Base-by-base conservation (phyloP, 2,329 filamentous ascomycete genomes). In the Orbilia blumenaviensis region DNA sequence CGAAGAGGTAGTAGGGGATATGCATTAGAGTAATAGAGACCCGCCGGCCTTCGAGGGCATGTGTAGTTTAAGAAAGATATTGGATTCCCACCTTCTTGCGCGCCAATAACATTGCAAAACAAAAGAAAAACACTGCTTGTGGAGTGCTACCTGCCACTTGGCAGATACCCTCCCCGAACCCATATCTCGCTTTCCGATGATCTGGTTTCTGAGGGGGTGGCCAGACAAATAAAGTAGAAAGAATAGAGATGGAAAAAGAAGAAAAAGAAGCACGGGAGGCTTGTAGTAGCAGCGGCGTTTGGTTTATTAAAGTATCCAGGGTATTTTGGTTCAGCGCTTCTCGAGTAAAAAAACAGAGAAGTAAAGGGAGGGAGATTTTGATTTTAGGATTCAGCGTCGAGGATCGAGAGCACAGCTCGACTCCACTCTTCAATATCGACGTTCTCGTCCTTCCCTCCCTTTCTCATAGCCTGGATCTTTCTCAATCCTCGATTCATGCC, bases 381-480 rank as follows among this genome's bases (percentile, higher is more conserved):
- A n/a, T n/a, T n/a, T 63, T 46, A 67, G 25, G 64, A 64, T 44
- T 76, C 64, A 12, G 58, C 64, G 66, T 76, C 72, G 21, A 76
- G 72, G 27, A 76, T 76, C 42, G 64, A 69, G n/a, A 76, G 72
- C 48, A 76, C 72, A 25, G 42, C 48, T 36, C 60, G 58, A 48
- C 72, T 76, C 72, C 72, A 77, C 44, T 77, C 73, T 63, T 77
- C 73, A 18, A 77, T 72, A 56, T 77, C 73, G 27, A 72, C 73
- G 50, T 77, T 77, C 34, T 77, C 73, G 29, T 77, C 67, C 41
- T 72, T 72, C 42, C 73, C 73, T 52, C 73, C 73, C 46, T 72
- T 76, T 42, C 73, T 54, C 66, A 77, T 71, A 21, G 66, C 62
- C 25, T 72, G 66, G 48, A 77, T 71, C 42, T 72, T 77, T 27